Conservation (phyloP, 2,329 filamentous ascomycete genomes). For the Tolypocladium sp. region DNA sequence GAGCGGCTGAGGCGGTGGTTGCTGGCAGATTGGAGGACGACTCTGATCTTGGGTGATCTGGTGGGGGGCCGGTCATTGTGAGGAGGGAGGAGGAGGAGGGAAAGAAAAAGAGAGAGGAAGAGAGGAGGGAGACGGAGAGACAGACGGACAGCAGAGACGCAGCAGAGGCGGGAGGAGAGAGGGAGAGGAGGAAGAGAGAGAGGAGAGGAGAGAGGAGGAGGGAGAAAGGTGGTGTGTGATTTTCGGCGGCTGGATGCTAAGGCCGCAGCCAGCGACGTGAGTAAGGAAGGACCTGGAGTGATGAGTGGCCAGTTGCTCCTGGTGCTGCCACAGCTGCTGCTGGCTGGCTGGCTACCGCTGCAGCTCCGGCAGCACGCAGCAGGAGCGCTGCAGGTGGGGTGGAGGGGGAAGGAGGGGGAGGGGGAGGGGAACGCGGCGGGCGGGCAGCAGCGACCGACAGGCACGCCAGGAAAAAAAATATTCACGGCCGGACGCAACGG, state of each 20-base stretch:
- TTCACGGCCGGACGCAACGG: background rate
- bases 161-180: constrained; percentile 6
- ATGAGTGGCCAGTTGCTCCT: background rate
- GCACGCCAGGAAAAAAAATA: background rate
- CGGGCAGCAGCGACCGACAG: background rate
- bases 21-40: constrained; percentile 12
- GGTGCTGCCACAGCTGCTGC: background rate
- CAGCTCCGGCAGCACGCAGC: background rate
- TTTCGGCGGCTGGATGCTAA: background rate
- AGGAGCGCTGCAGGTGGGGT: background rate
- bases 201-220: constrained; percentile 12
- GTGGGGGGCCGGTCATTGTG: constrained; percentile 23
- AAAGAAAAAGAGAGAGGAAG: constrained; percentile 12
- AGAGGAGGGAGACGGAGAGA: constrained; percentile 14
- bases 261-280: background rate
- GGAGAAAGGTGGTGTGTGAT: constrained; percentile 6
- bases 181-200: constrained; percentile 8
- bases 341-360: background rate
- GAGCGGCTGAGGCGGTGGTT: constrained; percentile 20
- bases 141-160: constrained; percentile 14
- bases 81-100: constrained; percentile 16
- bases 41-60: constrained; percentile 11
- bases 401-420: background rate
- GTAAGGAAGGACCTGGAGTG: background rate
- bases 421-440: background rate